Base-by-base conservation (phyloP, 2,329 filamentous ascomycete species). In the Pyrenochaeta sp. region DNA sequence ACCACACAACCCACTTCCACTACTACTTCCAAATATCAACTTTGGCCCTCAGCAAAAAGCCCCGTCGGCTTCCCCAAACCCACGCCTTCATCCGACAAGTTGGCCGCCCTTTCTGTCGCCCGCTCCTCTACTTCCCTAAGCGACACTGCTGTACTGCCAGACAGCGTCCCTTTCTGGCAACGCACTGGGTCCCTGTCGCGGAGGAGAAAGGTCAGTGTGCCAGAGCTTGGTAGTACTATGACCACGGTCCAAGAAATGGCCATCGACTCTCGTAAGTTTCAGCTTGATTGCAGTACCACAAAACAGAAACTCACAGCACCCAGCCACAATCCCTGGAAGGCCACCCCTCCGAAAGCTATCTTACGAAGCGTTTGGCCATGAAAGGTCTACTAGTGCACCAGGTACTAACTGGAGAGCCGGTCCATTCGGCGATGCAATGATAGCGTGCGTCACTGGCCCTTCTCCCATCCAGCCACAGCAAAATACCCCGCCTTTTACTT, bases 251-350 rank as follows among this genome's bases (percentile, higher is more conserved):
- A 71, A 41, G 69, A 73, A 39, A 53, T 60, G 46, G 45, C 62
- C 26, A 59, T 72, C 35, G 71, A 74, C 50, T 73, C 71, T 46
- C 71, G 71, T 74, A 67, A 58, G 69, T 63, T 19, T 23, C 15
- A 14, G 39, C 15, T 21, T 29, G 17, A 7, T 13, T 20, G 3
- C 21, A 10, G 23, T 20, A 6, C 7, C 14, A 35, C 9, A 19
- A 26, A 19, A 18, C 21, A 11, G 28, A n/a, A 40, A 32, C 52
- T 69, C 24, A 69, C 48, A 13, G 3, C 17, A 6, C 17, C 19
- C 39, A 68, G 71, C 71, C 36, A 74, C 71, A 11, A 74, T 74
- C 31, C 71, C 71, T 7, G 71, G 71, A 29, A 63, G 68, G 41
- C 70, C 70, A 14, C 68, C 71, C 35, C 64, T 74, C 9, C 68